Evolutionary conservation across 805 yeast species (phyloP), one percentile per base, ranked within the genome.

Genomic region (Wickerhamiella occidentalis): DNA sequence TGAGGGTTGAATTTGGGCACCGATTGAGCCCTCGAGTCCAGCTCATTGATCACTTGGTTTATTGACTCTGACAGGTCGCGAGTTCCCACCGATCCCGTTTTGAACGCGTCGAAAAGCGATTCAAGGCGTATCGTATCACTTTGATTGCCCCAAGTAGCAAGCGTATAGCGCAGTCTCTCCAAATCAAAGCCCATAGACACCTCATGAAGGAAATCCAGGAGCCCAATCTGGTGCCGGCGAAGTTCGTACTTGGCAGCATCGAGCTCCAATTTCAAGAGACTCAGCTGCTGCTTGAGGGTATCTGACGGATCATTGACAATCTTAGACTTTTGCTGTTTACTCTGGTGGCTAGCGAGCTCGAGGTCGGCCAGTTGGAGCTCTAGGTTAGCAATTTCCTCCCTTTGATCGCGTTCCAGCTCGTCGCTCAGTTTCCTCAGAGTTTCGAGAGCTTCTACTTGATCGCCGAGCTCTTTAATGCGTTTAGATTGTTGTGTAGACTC

Each of bases 401-500:
- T 25, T 48, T 73, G 78, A 38, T 61, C 64, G 9, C 68, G 69
- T 49, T 77, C 80, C 26, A 79, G 61, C 48, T 74, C 75, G 48
- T 68, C 73, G 51, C 75, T 76, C 8, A 79, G 57, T 42, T 71
- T 74, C 51, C 74, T 75, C 18, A 80, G 57, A 45, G 75, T 78
- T 41, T 71, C 76, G 29, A 78, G 62, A 19, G 79, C 82, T 1
- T 66, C 66, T 1, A 78, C 64, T 0, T 75, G 68, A 3, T 54
- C 54, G 28, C 67, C 60, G 18, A 78, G 61, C n/a, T 58, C 61
- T 1, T 54, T 55, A 5, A 76, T 64, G 40, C 68, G 59, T 9
- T 58, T 62, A n/a, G 33, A 47, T n/a, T 56, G 50, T 44, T 56
- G 56, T 23, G 55, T 56, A 11, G 61, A 44, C 30, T 55, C 52